These are phyloP conservation scores for Austroboletus novae-zelandiae DNA, from an alignment of 1,284 basidiomycete species.

Conservation along the genomic window DNA sequence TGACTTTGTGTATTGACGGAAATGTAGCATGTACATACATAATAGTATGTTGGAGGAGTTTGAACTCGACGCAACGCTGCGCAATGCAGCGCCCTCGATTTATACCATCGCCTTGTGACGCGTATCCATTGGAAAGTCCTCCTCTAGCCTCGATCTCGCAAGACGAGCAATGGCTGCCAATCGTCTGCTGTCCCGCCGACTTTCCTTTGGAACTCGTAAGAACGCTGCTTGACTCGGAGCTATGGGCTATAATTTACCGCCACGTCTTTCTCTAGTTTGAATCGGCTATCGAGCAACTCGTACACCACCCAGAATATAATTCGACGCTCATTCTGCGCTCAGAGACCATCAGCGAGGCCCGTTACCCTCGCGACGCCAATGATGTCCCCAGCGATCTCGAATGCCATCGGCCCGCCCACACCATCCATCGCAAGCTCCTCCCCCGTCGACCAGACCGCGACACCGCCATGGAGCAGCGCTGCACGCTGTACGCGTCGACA, in stretches of 20 bases:
- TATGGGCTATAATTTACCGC: not conserved
- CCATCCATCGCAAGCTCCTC: conserved; percentile 61
- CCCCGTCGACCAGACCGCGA: conserved; percentile 75
- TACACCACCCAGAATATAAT: conserved; percentile 82
- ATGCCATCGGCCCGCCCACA: conserved; percentile 40
- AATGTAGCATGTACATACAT: conserved; percentile 1
- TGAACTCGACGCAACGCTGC: not conserved
- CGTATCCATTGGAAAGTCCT: not conserved
- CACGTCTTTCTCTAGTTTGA: conserved; percentile 51
- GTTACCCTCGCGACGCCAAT: conserved; percentile 17
- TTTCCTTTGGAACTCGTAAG: conserved; percentile 44
- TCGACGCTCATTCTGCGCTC: conserved; percentile 80
- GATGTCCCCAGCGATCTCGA: conserved; percentile 35
- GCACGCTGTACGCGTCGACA: conserved; percentile 54
- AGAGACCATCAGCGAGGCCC: conserved; percentile 53
- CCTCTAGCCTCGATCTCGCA: conserved; percentile 6
- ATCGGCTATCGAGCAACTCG: conserved; percentile 57
- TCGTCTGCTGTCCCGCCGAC: conserved; percentile 41
- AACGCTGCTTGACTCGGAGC: not conserved
- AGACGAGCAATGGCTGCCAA: conserved; percentile 32
- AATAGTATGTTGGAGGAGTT: not conserved
- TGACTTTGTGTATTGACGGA: conserved; percentile 5
- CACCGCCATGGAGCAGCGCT: conserved; percentile 66
- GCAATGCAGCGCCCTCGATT: conserved; percentile 26
- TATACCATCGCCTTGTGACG: conserved; percentile 22